Base-by-base conservation (phyloP, 2,329 filamentous ascomycete species). In the Xylaria sp. region DNA sequence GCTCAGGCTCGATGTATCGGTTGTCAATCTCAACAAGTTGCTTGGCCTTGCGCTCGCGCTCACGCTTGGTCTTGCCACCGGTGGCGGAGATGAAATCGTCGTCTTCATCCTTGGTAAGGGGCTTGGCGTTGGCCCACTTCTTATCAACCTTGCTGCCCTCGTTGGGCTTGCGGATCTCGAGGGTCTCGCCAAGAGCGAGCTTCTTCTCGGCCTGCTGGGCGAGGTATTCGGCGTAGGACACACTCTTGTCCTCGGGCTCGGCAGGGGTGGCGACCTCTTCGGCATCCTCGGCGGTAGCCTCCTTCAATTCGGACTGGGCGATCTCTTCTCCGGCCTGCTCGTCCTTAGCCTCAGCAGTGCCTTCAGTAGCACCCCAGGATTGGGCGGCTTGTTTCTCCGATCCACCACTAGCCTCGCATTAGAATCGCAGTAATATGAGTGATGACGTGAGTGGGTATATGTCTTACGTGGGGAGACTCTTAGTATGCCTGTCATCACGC, bases 41-140 rank as follows among this genome's bases (percentile, higher is more conserved):
- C 91, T 98, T 98, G 85, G 92, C 89, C 89, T 96, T 96, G 85
- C 92, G 92, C 86, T 95, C 92, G 80, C 94, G 93, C 86, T 95
- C 90, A 80, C 93, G 92, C 86, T 89, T 87, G 81, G 89, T 83
- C 91, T 98, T 98, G 84, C 91, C 91, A 72, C 85, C 86, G 74
- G 87, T 82, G 76, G 87, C 90, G 78, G 91, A 84, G 79, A 97
- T 91, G 89, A 93, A 98, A 76, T 92, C 90, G 77, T 94, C 90
- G 64, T 88, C 87, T 13, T 89, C 88, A 23, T 89, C 85, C 82
- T 91, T 91, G 79, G 83, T 80, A 66, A 92, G 84, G 68, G 87
- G 80, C 86, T 94, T 97, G 81, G 94, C 94, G 78, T 88, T 86
- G 78, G 92, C 92, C 93, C 94, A 97, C 89, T 98, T 96, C 89